Conservation (phyloP, 2,329 filamentous ascomycete genomes). For the Clarireedia homoeocarpa region DNA sequence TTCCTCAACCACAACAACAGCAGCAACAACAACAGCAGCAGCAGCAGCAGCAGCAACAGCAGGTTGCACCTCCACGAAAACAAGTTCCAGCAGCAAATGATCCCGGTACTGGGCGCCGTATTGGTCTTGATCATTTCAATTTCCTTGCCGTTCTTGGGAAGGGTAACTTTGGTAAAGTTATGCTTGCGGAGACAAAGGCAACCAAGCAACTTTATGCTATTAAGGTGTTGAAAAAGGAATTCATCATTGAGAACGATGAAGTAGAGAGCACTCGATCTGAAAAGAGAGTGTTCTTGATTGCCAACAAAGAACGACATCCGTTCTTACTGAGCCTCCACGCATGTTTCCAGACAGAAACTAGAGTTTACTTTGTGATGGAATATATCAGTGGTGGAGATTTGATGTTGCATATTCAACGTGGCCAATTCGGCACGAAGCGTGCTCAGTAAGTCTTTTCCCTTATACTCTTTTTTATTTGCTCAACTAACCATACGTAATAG, state of each 20-base stretch:
- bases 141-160: slow-evolving; percentile 97
- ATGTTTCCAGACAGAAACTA: slow-evolving; percentile 97
- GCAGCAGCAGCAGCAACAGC: slow-evolving; percentile 26
- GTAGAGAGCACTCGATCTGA: slow-evolving; percentile 96
- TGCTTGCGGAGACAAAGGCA: slow-evolving; percentile 95
- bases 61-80: slow-evolving; percentile 36
- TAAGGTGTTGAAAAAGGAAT: slow-evolving; percentile 99
- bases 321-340: slow-evolving; percentile 93
- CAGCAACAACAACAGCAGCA: slow-evolving; percentile 26
- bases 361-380: slow-evolving; percentile 99
- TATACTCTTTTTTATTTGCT: slow-evolving; percentile 11
- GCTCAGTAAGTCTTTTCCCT: slow-evolving; percentile 63
- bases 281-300: slow-evolving; percentile 94
- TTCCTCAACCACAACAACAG: slow-evolving; percentile 13
- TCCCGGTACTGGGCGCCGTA: slow-evolving; percentile 69
- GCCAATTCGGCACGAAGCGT: slow-evolving; percentile 90
- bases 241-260: slow-evolving; percentile 99
- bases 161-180: slow-evolving; percentile 99
- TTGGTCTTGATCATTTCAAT: slow-evolving; percentile 97
- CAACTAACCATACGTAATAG: slow-evolving; percentile 34
- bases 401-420: slow-evolving; percentile 97
- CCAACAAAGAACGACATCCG: slow-evolving; percentile 93
- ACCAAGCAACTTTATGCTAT: slow-evolving; percentile 92
- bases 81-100: slow-evolving; percentile 63
- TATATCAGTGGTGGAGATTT: slow-evolving; percentile 97